Conservation (phyloP, 345 rosid species). For the Arabis hirsuta region DNA sequence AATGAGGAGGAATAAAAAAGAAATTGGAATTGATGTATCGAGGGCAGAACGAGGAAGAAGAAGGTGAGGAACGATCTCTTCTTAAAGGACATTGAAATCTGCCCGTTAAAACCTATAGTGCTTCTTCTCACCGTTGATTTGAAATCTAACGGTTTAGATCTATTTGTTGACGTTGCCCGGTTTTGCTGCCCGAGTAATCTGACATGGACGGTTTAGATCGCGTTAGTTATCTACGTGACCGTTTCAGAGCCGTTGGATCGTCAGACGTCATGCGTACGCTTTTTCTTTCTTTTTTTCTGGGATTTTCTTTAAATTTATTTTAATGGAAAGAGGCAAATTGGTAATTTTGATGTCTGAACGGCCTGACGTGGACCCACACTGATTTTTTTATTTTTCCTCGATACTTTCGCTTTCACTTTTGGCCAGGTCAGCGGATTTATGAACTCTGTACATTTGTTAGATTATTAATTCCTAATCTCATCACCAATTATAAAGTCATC, state of each 20-base stretch:
- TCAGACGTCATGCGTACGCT: slow-evolving; percentile 17
- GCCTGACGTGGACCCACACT: slow-evolving; percentile 34
- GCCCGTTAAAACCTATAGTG: slow-evolving; percentile 22
- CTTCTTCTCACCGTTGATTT: slow-evolving; percentile 22
- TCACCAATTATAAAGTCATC: background rate
- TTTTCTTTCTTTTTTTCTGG: background rate
- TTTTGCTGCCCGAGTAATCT: slow-evolving; percentile 33
- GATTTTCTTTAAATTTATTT: background rate
- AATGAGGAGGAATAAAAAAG: background rate
- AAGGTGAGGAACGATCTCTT: slow-evolving; percentile 39
- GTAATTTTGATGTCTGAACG: slow-evolving; percentile 18
- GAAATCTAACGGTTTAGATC: slow-evolving; percentile 38
- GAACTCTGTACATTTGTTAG: slow-evolving; percentile 6
- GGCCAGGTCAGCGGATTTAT: slow-evolving; percentile 30
- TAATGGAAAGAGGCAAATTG: slow-evolving; percentile 12
- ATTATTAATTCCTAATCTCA: background rate
- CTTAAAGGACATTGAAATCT: slow-evolving; percentile 42
- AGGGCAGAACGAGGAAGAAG: slow-evolving; percentile 34
- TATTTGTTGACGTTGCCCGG: slow-evolving; percentile 35
- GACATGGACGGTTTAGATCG: slow-evolving; percentile 37
- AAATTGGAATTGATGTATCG: background rate
- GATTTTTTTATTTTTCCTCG: background rate
- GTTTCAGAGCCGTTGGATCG: slow-evolving; percentile 28
- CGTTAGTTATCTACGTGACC: slow-evolving; percentile 8
- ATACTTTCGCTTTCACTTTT: slow-evolving; percentile 18